Evolutionary conservation across 306 rosid species (phyloP), one percentile per base, ranked within the genome.

Genomic region (Arachis stenosperma): DNA sequence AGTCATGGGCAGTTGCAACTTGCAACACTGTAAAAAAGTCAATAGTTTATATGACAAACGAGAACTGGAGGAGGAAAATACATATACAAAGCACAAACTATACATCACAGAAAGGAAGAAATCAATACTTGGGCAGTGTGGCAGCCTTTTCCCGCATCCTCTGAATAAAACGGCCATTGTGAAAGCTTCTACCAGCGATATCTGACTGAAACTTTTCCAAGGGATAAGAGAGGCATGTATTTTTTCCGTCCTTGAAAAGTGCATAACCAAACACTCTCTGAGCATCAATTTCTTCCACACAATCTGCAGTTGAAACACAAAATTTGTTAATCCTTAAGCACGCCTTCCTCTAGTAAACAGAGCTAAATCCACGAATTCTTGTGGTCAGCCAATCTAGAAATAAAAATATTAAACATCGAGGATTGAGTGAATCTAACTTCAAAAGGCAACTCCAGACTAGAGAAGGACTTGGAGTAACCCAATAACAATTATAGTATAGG

Each of bases 131-230:
- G 67, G 98, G 86, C 76, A 94, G 90, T 48, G 95, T 50, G 33
- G 91, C 89, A 69, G 97, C 92, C 72, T 94, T 94, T 80, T 88
- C 86, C 40, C 99, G 82, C 99, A 94, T 91, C 86, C 93, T 87
- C 80, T 88, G 97, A 80, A 94, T 91, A 84, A 94, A 94, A 73
- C 99, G 99, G 2, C 99, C 99, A 73, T 94, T 94, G 80, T 94
- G 99, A 70, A 94, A 94, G 90, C 99, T 91, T 80, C 99, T 87
- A 2, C 99, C 99, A 11, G 97, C 72, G 73, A 94, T 89, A 81
- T 90, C 96, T 3, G 99, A 72, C 79, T 89, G 91, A 81, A 94
- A 94, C 79, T 91, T 91, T 80, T 89, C 96, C 85, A 94, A 83
- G 67, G 99, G 99, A 61, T 94, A 94, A 44, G 97, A 86, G 46